These are phyloP conservation scores for Pholiota microspora DNA, from an alignment of 768 basidiomycete genomes.

Conservation along the genomic window DNA sequence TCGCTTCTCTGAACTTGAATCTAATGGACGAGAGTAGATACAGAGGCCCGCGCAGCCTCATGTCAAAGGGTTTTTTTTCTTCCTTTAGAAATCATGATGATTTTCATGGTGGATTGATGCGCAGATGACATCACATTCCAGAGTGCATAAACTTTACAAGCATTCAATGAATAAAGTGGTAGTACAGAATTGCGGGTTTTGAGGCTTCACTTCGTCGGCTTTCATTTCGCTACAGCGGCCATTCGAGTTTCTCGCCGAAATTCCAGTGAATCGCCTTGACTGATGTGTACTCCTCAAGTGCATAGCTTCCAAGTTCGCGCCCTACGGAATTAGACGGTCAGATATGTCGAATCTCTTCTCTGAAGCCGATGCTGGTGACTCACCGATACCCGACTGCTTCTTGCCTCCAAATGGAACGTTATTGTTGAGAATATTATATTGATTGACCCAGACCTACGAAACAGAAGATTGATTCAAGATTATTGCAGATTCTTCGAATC, in stretches of 20 bases:
- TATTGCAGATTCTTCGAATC: too few relatives aligned
- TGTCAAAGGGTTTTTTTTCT: neutral
- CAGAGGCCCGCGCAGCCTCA: neutral
- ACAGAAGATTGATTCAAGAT: neutral
- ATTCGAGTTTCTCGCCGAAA: conserved; percentile 75
- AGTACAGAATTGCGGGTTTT: neutral
- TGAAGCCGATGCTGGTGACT: conserved; percentile 18
- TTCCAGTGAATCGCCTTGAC: conserved; percentile 88
- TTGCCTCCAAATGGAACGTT: conserved; percentile 96
- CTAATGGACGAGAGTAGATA: neutral
- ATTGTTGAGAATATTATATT: conserved; percentile 79
- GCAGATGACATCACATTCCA: neutral
- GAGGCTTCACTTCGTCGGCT: neutral
- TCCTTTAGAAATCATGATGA: neutral
- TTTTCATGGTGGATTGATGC: neutral
- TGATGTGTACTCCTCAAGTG: conserved; percentile 81
- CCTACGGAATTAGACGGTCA: conserved; percentile 40
- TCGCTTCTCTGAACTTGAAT: neutral
- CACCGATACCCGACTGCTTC: conserved; percentile 88
- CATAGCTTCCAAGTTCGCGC: conserved; percentile 84
- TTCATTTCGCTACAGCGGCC: conserved; percentile 56
- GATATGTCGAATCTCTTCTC: neutral
- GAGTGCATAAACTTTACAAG: neutral
- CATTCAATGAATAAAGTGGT: neutral
- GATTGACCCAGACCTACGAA: conserved; percentile 85